These are phyloP conservation scores for Geotrichum bryndzae DNA, from an alignment of 1,139 yeast species.

Conservation along the genomic window DNA sequence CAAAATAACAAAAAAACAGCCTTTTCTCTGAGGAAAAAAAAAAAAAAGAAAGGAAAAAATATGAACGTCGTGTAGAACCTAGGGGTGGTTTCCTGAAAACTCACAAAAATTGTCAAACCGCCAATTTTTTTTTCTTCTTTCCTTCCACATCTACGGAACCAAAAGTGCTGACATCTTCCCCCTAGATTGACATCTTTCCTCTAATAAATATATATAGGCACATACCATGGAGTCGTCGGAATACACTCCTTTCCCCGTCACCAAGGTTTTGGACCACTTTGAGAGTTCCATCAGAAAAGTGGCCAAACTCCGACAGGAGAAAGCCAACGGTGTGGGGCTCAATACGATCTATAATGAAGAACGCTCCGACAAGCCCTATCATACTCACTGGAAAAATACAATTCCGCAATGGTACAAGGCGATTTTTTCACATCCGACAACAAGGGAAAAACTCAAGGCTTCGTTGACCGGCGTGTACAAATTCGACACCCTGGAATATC, in stretches of 20 bases:
- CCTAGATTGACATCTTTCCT: neutral
- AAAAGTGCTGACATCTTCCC: neutral
- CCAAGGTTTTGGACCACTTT: neutral
- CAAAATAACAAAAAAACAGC: neutral
- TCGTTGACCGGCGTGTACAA: neutral
- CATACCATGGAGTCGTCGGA: neutral
- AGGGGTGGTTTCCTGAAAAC: neutral
- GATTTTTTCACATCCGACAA: neutral
- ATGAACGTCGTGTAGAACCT: neutral
- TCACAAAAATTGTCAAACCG: neutral
- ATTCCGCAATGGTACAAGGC: neutral
- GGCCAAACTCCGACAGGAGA: neutral
- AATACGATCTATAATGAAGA: neutral
- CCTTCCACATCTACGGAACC: neutral
- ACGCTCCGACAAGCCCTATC: neutral
- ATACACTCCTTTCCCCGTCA: neutral
- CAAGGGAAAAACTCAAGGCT: neutral
- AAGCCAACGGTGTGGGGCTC: neutral
- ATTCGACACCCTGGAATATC: constrained; percentile 3
- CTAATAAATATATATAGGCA: neutral
- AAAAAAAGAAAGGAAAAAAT: neutral
- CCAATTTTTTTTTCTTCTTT: neutral
- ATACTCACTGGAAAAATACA: neutral
- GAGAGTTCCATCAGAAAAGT: neutral
- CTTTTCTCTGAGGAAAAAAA: neutral